Base-by-base conservation (phyloP, 202 grass and related monocot genomes). In the Musa balbisiana region DNA sequence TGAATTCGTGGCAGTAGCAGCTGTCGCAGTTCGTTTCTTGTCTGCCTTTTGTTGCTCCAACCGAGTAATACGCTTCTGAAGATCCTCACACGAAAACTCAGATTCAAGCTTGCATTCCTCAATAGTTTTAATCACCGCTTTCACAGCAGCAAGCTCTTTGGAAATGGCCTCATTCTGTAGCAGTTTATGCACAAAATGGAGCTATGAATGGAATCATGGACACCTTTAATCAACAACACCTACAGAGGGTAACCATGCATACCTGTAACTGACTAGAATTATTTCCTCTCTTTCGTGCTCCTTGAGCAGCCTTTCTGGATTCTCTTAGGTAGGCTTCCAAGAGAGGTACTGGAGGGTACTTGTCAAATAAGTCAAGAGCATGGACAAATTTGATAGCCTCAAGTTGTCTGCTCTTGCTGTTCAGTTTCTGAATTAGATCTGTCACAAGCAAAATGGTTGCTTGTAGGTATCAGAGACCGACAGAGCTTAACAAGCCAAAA, bases 391-490 rank as follows among this genome's bases (percentile, higher is more conserved):
- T 60, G 52, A 87, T 23, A 63, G 15, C 79, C 10, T 80, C 77
- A 16, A 87, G 49, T 0, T 87, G 63, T 55, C 73, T 77, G 10
- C 84, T 84, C 62, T 87, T 82, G 79, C 12, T 13, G 64, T 84
- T 80, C 79, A 90, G 75, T 70, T 82, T 74, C 49, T 82, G 75
- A 76, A 90, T 82, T 77, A 90, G 69, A 49, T 90, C 88, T 89
- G 81, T 70, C 25, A 80, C 63, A 68, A 50, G 69, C 24, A 55
- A 11, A 71, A 11, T 10, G 27, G n/a, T 60, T 62, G 58, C 58
- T 19, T 62, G 58, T 62, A 6, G 33, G 33, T 43, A 43, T 6
- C 33, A 43, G 33, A 43, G 5, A 43, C 33, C 4, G 5, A 43
- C 33, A 8, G 33, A 43, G 33, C 33, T 43, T 43, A 43, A 43